Base-by-base conservation (phyloP, 345 rosid species). In the Schrenkiella parvula region DNA sequence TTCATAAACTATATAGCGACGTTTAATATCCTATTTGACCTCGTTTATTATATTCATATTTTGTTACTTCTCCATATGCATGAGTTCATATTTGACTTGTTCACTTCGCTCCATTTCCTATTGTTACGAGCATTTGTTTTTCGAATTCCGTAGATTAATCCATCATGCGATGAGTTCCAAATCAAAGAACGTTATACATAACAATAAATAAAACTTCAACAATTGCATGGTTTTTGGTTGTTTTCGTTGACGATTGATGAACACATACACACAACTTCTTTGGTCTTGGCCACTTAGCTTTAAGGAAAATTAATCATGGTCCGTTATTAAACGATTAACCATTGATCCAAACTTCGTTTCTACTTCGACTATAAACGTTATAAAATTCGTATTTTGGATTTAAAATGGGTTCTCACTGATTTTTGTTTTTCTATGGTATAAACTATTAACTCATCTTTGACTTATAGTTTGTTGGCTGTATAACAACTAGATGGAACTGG, bases 51-150 rank as follows among this genome's bases (percentile, higher is more conserved):
- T 38, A 51, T 51, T 4, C 37, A 53, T 53, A 28, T 15, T 72
- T 52, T 25, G 43, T 41, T 41, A 32, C 44, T 32, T 63, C 48
- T 72, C 35, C 77, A 13, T 55, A 19, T 64, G 17, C 72, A 37
- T 66, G 78, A 47, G 66, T 73, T 73, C 25, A 37, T 66, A 25
- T 57, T 66, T 57, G 72, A 73, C 72, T 73, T 66, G 78, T 47
- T 65, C 66, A 19, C 35, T 56, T 65, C 72, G 37, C 60, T 35
- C 38, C 25, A 73, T 65, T 65, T 56, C 23, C 39, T 43, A 43
- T 64, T 13, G 28, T 64, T 73, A 73, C 72, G 78, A 73, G 71
- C 59, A 56, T 65, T 35, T 34, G 2, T 35, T 26, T 54, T 21
- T 56, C 18, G 21, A 59, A 50, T 4, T 35, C 47, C 47, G 41